These are phyloP conservation scores for Xylaria curta DNA, from an alignment of 495 filamentous ascomycete species.

Conservation along the genomic window DNA sequence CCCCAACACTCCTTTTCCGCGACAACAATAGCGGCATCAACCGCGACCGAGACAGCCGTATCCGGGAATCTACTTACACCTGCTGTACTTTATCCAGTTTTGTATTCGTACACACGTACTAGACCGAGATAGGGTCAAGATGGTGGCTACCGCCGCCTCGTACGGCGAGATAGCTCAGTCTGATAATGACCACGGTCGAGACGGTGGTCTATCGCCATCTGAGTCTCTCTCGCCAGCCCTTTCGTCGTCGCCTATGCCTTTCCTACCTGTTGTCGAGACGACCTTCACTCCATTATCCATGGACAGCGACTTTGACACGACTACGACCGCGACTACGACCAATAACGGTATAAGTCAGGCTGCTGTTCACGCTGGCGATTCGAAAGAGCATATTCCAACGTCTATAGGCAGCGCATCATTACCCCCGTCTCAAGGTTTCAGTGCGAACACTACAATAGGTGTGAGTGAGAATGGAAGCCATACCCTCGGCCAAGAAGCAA, in stretches of 20 bases:
- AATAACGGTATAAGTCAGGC: constrained; percentile 16
- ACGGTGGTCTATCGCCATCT: constrained; percentile 33
- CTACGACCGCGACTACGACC: not conserved
- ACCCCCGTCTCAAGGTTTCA: not conserved
- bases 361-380: constrained; percentile 2
- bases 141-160: constrained; percentile 39
- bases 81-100: not conserved
- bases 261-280: constrained; percentile 43
- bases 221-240: constrained; percentile 35
- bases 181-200: constrained; percentile 40
- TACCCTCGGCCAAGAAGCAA: not conserved
- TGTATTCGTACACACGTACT: not conserved
- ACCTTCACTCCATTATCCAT: constrained; percentile 55
- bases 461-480: not conserved
- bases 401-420: not conserved
- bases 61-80: not conserved
- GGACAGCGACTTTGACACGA: constrained; percentile 42
- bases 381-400: constrained; percentile 24
- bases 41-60: constrained; percentile 2
- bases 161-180: constrained; percentile 42
- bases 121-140: constrained; percentile 26
- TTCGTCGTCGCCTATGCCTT: constrained; percentile 40
- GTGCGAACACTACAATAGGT: not conserved
- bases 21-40: not conserved
- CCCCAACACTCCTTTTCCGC: constrained; percentile 18